Percentiles rank a stretch among this genome's conserved stretches.
These are phyloP conservation scores for Neonothopanus nambi DNA, from an alignment of 1,284 basidiomycete species.

Conservation along the genomic window DNA sequence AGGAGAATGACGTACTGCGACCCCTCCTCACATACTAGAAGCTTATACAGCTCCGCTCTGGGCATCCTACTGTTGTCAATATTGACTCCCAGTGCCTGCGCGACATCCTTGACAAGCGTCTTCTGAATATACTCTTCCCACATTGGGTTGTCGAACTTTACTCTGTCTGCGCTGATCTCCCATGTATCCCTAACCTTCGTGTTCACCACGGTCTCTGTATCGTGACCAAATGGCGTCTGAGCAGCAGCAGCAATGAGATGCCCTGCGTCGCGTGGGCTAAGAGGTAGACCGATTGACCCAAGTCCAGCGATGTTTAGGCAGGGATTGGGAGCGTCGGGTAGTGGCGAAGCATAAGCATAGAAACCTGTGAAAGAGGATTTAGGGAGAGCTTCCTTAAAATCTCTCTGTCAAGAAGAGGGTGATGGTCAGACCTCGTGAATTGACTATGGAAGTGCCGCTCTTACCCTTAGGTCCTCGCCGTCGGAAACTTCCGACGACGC, in stretches of 20 bases:
- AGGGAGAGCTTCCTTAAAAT: too few relatives aligned
- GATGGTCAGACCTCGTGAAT: too few relatives aligned
- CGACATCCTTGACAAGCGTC: slow-evolving; percentile 30
- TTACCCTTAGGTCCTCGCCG: too few relatives aligned
- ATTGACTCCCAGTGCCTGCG: slow-evolving; percentile 33
- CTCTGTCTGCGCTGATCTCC: slow-evolving; percentile 35
- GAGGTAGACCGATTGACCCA: slow-evolving; percentile 36
- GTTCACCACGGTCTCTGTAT: slow-evolving; percentile 36
- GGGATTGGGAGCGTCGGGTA: slow-evolving; percentile 28
- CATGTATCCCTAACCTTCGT: slow-evolving; percentile 42
- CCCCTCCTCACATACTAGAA: slow-evolving; percentile 45
- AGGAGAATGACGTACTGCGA: slow-evolving; percentile 38
- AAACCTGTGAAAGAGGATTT: background rate
- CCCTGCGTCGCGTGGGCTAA: slow-evolving; percentile 35
- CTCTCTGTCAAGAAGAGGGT: too few relatives aligned
- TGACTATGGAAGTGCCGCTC: too few relatives aligned
- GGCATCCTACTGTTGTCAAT: slow-evolving; percentile 21
- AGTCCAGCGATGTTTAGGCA: slow-evolving; percentile 22
- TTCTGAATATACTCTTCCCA: slow-evolving; percentile 32
- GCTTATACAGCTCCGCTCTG: slow-evolving; percentile 43
- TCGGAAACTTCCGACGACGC: too few relatives aligned
- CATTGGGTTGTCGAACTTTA: slow-evolving; percentile 35
- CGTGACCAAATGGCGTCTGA: slow-evolving; percentile 41
- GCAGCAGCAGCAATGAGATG: slow-evolving; percentile 29
- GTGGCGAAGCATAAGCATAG: background rate